Percentiles rank a stretch among this genome's conserved stretches.
Conservation (phyloP, 1,284 basidiomycete genomes). For the Gastroboletus turbinatus region DNA sequence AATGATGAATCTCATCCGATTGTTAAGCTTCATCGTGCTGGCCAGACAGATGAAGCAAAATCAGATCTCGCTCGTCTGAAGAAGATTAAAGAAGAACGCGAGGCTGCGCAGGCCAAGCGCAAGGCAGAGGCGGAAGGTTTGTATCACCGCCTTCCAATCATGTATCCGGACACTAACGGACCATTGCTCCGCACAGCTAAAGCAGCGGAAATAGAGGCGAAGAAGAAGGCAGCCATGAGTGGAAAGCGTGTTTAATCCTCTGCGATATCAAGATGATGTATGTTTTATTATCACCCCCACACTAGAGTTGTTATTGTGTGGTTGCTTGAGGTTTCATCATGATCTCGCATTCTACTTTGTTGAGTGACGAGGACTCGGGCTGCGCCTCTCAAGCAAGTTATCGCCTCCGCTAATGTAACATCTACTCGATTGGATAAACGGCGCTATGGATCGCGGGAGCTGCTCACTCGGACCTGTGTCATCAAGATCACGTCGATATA, state of each 20-base stretch:
- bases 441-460: no score
- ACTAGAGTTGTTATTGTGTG: not conserved
- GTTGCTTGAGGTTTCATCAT: not conserved
- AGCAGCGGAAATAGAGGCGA: slow-evolving; percentile 44
- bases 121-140: slow-evolving; percentile 82
- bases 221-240: slow-evolving; percentile 32
- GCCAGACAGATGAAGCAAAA: slow-evolving; percentile 89
- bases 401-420: not conserved
- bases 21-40: slow-evolving; percentile 62
- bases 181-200: slow-evolving; percentile 36
- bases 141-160: slow-evolving; percentile 13
- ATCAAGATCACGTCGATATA: no score
- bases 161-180: not conserved
- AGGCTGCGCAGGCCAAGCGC: slow-evolving; percentile 80
- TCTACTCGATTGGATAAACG: not conserved
- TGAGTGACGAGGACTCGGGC: not conserved
- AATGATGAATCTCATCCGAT: slow-evolving; percentile 2
- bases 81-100: slow-evolving; percentile 83
- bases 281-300: slow-evolving; percentile 1
- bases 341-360: not conserved
- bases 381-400: not conserved
- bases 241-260: slow-evolving; percentile 30
- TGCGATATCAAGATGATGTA: not conserved
- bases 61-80: slow-evolving; percentile 83
- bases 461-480: no score